Evolutionary conservation across 768 basidiomycete genomes (phyloP), one percentile per base, ranked within the genome.

Genomic region (Lyophyllum shimeji): DNA sequence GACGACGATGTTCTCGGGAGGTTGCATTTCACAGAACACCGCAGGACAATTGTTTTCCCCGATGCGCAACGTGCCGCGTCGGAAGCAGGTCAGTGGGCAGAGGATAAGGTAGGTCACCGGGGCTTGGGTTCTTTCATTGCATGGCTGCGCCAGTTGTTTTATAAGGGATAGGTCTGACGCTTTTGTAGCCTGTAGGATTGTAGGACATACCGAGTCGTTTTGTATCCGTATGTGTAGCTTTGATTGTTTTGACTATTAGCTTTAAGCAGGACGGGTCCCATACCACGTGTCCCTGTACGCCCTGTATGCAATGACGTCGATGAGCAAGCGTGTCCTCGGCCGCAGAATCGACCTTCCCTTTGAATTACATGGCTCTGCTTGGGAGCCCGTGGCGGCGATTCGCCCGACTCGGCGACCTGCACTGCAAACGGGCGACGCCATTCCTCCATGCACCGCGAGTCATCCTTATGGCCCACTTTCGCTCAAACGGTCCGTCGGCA

Each of bases 21-120:
- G 24, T 51, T 71, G 17, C 59, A 57, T 25, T 69, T 73, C 31
- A 69, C 64, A 33, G 70, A 70, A 56, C 67, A 69, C 46, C 61
- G 65, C 31, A 53, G 70, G n/a, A 69, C 59, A 12, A 67, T 68
- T 23, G 60, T 70, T 34, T 67, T 66, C 33, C 59, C 60, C 18
- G 46, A 48, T 43, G 18, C 62, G 20, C 59, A 48, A 7, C 44
- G 37, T 12, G 15, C 12, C n/a, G 13, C 48, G 13, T 43, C 43
- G 17, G 54, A 56, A 7, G 23, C 31, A 8, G 47, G 37, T n/a
- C n/a, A n/a, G 20, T 33, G 46, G 54, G 40, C n/a, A 23, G 53
- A 47, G 37, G 56, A 18, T 3, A 37, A 40, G 27, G 39, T 46
- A 20, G 21, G 12, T 2, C 20, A 23, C 24, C 47, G 33, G 23